These are phyloP conservation scores for Trypanosoma theileri DNA, from an alignment of 208 protist species.

Conservation along the genomic window DNA sequence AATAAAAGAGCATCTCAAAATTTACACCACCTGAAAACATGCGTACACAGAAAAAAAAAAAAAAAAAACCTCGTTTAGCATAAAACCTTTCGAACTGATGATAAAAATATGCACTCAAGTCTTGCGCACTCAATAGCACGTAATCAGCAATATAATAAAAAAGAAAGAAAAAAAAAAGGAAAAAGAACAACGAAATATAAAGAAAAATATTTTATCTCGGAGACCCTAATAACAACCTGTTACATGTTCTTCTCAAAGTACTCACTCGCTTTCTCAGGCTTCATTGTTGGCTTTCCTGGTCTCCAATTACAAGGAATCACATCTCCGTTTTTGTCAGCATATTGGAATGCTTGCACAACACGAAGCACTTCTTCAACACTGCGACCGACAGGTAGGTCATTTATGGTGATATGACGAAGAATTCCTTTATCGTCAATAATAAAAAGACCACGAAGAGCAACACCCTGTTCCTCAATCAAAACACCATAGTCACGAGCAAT, in stretches of 20 bases:
- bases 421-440: slow-evolving; percentile 95
- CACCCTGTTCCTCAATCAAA: slow-evolving; percentile 85
- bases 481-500: slow-evolving; percentile 95
- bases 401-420: slow-evolving; percentile 92
- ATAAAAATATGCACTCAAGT: too few species aligned
- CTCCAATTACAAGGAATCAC: slow-evolving; percentile 96
- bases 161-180: too few species aligned
- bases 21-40: too few species aligned
- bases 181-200: too few species aligned
- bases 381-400: slow-evolving; percentile 96
- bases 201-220: not conserved
- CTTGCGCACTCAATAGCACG: too few species aligned
- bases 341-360: slow-evolving; percentile 96
- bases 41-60: too few species aligned
- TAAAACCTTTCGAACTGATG: too few species aligned
- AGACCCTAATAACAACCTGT: not conserved
- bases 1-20: too few species aligned
- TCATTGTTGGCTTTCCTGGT: slow-evolving; percentile 92
- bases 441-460: slow-evolving; percentile 93
- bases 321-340: slow-evolving; percentile 93
- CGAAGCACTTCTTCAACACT: slow-evolving; percentile 96
- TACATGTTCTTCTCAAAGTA: slow-evolving; percentile 90
- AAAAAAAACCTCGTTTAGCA: too few species aligned
- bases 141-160: too few species aligned
- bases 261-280: slow-evolving; percentile 85